Evolutionary conservation across 805 yeast species (phyloP), one percentile per base, ranked within the genome.

Genomic region (Ogataea thermomethanolica): DNA sequence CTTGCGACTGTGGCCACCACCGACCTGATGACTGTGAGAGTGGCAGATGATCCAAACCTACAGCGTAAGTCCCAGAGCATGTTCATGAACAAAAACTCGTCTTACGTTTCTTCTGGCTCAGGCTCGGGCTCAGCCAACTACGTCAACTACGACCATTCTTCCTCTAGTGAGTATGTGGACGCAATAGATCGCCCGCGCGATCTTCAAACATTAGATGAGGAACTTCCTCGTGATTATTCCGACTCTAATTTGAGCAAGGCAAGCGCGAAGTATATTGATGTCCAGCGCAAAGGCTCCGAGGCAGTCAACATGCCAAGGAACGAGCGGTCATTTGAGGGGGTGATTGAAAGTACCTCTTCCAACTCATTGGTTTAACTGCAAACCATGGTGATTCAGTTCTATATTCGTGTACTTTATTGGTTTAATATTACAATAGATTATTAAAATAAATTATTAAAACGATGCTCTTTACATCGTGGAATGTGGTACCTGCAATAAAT

Each of bases 1-100:
- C 54, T 84, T 42, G 89, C 88, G 21, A 88, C 96, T 0, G 90
- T 90, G 25, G 80, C 90, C 24, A 87, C 96, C 1, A 86, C 82
- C 36, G 91, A 87, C 57, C 72, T 89, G 33, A 73, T 88, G 55
- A 83, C 86, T 4, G 87, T 89, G 27, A 74, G 88, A 54, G 69
- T 88, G 29, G 88, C 84, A 3, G 84, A 82, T 27, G 84, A 81
- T 45, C 66, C 65, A 23, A 60, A 61, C 27, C 55, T 71, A 21
- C 64, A 65, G 27, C 69, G 71, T 45, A 54, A 53, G 37, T 57
- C 66, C 26, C 68, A 63, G 45, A 31, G 58, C 41, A 44, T 54
- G 37, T 49, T 56, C 45, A 44, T 56, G 8, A 62, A 6, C 70
- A 70, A 50, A 21, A 40, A 39, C 32, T 43, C 49, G 13, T 45